Evolutionary conservation across 2,329 filamentous ascomycete genomes (phyloP).

Genomic region (Mariannaea sp.): DNA sequence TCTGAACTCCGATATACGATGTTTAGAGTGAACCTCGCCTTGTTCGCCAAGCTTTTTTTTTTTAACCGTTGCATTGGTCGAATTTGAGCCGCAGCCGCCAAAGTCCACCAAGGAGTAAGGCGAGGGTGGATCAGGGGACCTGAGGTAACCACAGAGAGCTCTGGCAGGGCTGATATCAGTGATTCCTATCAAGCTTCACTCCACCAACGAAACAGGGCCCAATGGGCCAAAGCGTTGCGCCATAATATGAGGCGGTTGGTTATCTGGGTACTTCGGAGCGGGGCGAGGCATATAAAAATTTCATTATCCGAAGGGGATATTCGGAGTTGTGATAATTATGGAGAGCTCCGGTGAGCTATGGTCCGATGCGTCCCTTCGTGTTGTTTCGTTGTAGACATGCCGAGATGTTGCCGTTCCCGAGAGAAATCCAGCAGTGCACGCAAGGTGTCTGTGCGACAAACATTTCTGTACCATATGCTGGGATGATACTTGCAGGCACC

Average conservation of each 20-base stretch:
- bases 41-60: conserved; percentile 7
- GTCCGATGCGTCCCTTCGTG: background rate
- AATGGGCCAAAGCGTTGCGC: conserved; percentile 6
- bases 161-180: conserved; percentile 14
- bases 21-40: background rate
- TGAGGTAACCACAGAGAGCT: conserved; percentile 7
- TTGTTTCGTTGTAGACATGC: conserved; percentile 5
- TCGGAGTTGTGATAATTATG: background rate
- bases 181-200: conserved; percentile 5
- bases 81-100: conserved; percentile 8
- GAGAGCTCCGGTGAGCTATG: conserved; percentile 1
- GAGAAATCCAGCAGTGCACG: conserved; percentile 15
- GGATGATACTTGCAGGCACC: background rate
- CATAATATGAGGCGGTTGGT: too few relatives aligned
- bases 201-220: conserved; percentile 17
- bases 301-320: conserved; percentile 4
- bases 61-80: conserved; percentile 12
- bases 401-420: conserved; percentile 19
- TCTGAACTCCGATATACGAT: background rate
- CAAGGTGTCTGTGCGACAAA: conserved; percentile 14
- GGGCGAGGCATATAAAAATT: conserved; percentile 21
- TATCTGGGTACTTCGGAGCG: conserved; percentile 4
- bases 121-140: conserved; percentile 11
- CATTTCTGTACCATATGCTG: conserved; percentile 3
- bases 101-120: conserved; percentile 5